These are phyloP conservation scores for Phytophthora pisi DNA, from an alignment of 352 stramenopile species.

Conservation along the genomic window DNA sequence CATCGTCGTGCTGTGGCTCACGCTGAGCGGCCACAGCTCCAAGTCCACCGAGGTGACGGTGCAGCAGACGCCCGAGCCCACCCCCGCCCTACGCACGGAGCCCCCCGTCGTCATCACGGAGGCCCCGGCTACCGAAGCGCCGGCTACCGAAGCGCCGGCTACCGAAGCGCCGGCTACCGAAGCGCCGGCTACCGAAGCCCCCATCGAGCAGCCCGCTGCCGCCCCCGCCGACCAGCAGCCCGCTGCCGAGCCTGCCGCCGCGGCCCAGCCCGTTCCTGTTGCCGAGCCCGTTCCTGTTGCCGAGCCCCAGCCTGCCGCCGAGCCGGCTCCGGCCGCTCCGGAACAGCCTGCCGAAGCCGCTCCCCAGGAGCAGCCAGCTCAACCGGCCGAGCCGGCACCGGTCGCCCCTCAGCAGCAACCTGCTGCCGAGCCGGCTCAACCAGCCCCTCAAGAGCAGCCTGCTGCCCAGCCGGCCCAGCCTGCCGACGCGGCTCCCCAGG, in stretches of 20 bases:
- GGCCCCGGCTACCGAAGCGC: slow-evolving; percentile 4
- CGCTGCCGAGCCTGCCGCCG: slow-evolving; percentile 4
- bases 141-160: neutral
- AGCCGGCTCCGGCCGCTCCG: slow-evolving; percentile 6
- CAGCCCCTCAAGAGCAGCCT: neutral
- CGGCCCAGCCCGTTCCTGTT: neutral
- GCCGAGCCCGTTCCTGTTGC: slow-evolving; percentile 4
- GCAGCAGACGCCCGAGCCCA: slow-evolving; percentile 29
- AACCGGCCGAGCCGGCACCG: too few relatives aligned
- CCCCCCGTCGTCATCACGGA: slow-evolving; percentile 14
- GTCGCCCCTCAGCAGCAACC: neutral
- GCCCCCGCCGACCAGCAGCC: slow-evolving; percentile 11
- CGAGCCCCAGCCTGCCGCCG: slow-evolving; percentile 2
- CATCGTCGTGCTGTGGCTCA: slow-evolving; percentile 40
- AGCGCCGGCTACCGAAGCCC: neutral
- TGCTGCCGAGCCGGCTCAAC: too few relatives aligned
- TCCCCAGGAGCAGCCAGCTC: neutral
- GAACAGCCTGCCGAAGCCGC: slow-evolving; percentile 7
- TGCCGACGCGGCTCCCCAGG: neutral
- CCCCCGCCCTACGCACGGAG: slow-evolving; percentile 28
- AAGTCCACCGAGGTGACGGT: slow-evolving; percentile 28
- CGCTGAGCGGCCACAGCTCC: slow-evolving; percentile 37
- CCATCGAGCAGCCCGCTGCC: neutral
- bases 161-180: neutral
- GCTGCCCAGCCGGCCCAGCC: neutral